Evolutionary conservation across 257 asterid species (phyloP), one percentile per base, ranked within the genome.

Genomic region (Solanum bulbocastanum): DNA sequence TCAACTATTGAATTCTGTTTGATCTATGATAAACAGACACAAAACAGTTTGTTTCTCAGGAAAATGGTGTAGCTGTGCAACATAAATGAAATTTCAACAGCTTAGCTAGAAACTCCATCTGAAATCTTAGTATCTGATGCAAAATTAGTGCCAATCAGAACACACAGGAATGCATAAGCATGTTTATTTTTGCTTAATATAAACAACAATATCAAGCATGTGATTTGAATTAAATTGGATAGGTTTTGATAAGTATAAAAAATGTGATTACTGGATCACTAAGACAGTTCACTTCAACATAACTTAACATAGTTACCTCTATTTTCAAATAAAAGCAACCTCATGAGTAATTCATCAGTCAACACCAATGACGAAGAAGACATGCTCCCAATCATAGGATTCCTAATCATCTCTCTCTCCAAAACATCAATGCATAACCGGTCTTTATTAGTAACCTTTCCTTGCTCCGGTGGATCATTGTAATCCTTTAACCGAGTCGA

Each of bases 261-360:
- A 76, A 75, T 10, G 33, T 14, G 39, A 88, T 23, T 35, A 78
- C 10, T 30, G 20, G 37, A 81, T 46, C 32, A 32, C 32, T 32
- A 18, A 6, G 36, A 49, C 32, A 49, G 69, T 18, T 49, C 44
- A 82, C 20, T 18, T 32, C 44, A 49, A 20, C 39, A 18, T 82
- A 82, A 32, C 37, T 82, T 10, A 30, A 6, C 42, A 27, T 5
- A 85, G 40, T 9, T 92, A 96, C 99, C 99, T 93, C 99, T 87
- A 60, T 96, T 95, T 90, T 96, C 99, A 87, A 94, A 92, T 46
- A 96, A 93, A 42, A 94, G 94, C 90, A 96, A 94, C 90, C 90
- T 92, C 99, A 96, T 95, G 88, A 91, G 89, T 37, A 96, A 91
- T 91, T 96, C 98, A 92, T 94, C 96, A 32, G 98, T 95, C 87